Evolutionary conservation across 106 monocot genomes (phyloP), one percentile per base, ranked within the genome.

Genomic region (Allium sativum): DNA sequence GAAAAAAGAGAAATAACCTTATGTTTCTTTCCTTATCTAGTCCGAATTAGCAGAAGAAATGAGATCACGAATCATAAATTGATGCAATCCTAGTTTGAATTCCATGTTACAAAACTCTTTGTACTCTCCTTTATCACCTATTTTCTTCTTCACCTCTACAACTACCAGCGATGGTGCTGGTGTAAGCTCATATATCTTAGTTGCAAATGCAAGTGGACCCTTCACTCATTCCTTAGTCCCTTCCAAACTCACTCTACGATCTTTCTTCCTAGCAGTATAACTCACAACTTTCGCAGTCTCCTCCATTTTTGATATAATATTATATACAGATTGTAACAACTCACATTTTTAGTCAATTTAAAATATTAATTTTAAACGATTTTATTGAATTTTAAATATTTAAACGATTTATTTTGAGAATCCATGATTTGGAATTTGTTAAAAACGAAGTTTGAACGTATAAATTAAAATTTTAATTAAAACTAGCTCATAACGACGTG

Each of bases 71-170:
- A 75, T 68, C 55, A 88, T 46, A 41, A 93, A 73, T 43, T 70
- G 53, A 45, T 67, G 76, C 80, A 93, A 58, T 12, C 88, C 88
- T 0, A 88, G 88, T 52, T 85, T 93, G 20, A 93, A 76, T 64
- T 93, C 93, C 58, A 45, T 84, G 62, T 68, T 64, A 48, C 77
- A 88, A 58, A 93, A 93, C 65, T 93, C 84, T 45, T 93, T 85
- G 54, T 88, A 93, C 48, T 88, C 93, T 10, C 53, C 77, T 18
- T 12, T 78, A 51, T 88, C 93, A 7, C 93, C 93, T 2, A 82
- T 74, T 74, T 93, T 93, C 67, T 78, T 86, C 78, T 86, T 86
- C 31, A 86, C 78, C 50, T 86, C 86, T 21, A 86, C 86, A 59
- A 82, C 73, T n/a, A 86, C 74, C 15, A 86, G 66, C 1, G 72